phyloP scores from a whole-genome alignment of 129 eudicot species.

The Flaveria brownii region DNA sequence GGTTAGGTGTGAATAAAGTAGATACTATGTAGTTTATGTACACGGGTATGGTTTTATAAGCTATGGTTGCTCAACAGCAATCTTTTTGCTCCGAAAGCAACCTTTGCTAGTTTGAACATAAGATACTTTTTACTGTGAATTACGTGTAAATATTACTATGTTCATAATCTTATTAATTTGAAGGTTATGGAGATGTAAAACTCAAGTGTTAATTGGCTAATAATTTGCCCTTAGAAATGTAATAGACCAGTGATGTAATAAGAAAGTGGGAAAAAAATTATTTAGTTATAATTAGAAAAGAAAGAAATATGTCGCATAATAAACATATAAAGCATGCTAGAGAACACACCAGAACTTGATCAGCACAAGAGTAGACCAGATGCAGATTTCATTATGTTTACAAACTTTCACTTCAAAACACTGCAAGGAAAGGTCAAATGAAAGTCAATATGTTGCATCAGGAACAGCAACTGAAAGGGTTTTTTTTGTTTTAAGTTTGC shows the following conservation, averaged over 20 bases:
- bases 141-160: slow-evolving; percentile 15
- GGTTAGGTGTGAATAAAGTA: not conserved
- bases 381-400: slow-evolving; percentile 27
- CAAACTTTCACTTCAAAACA: slow-evolving; percentile 49
- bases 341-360: slow-evolving; percentile 22
- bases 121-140: not conserved
- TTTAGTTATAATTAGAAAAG: slow-evolving; percentile 5
- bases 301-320: slow-evolving; percentile 9
- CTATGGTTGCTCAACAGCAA: slow-evolving; percentile 33
- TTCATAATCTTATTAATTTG: not conserved
- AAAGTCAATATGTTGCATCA: slow-evolving; percentile 3
- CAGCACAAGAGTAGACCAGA: slow-evolving; percentile 24
- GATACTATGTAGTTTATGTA: not conserved
- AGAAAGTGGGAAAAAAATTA: slow-evolving; percentile 12
- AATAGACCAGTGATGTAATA: no score
- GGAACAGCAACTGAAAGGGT: slow-evolving; percentile 10
- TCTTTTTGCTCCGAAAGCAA: slow-evolving; percentile 34
- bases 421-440: slow-evolving; percentile 37
- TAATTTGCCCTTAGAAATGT: not conserved
- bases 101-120: slow-evolving; percentile 25
- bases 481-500: not conserved
- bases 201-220: not conserved
- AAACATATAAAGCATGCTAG: slow-evolving; percentile 23
- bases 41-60: slow-evolving; percentile 24
- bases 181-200: not conserved